Conservation (phyloP, 2,329 filamentous ascomycete species). For the Neoascochyta sp. region DNA sequence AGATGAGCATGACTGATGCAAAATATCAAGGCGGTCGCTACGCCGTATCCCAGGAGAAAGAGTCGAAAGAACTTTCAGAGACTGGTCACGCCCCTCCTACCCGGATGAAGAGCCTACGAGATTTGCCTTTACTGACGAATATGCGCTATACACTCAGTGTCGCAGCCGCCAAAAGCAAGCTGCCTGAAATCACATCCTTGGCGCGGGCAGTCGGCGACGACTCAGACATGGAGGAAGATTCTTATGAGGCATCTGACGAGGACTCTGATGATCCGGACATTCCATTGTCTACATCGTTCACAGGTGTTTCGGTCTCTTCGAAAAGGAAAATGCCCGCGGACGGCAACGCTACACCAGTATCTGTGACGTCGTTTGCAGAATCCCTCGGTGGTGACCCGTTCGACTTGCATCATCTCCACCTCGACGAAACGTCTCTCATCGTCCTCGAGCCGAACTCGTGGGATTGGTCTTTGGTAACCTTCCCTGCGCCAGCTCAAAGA, state of each 20-base stretch:
- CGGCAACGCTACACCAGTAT: conserved; percentile 36
- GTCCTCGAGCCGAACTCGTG: conserved; percentile 32
- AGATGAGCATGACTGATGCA: conserved; percentile 47
- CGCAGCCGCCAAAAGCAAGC: conserved; percentile 14
- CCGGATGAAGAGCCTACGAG: conserved; percentile 21
- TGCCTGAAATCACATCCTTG: conserved; percentile 15
- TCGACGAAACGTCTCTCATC: conserved; percentile 25
- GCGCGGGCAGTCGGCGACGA: conserved; percentile 20
- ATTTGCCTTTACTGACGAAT: conserved; percentile 30
- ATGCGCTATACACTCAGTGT: conserved; percentile 30
- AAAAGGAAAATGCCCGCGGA: conserved; percentile 37
- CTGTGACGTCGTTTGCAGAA: conserved; percentile 34
- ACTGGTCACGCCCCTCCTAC: conserved; percentile 1
- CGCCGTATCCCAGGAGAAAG: conserved; percentile 12
- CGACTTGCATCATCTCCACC: conserved; percentile 24
- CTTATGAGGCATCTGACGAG: conserved; percentile 20
- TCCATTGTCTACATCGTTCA: conserved; percentile 9
- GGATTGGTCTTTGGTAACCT: conserved; percentile 38
- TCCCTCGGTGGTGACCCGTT: conserved; percentile 29
- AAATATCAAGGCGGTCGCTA: conserved; percentile 54
- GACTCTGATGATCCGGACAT: conserved; percentile 18
- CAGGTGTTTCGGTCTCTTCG: conserved; percentile 15
- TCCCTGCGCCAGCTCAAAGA: conserved; percentile 26
- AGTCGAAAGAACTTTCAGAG: conserved; percentile 2
- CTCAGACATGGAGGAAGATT: conserved; percentile 26